These are phyloP conservation scores for Kuraishia ogatae DNA, from an alignment of 805 yeast species.

Conservation along the genomic window DNA sequence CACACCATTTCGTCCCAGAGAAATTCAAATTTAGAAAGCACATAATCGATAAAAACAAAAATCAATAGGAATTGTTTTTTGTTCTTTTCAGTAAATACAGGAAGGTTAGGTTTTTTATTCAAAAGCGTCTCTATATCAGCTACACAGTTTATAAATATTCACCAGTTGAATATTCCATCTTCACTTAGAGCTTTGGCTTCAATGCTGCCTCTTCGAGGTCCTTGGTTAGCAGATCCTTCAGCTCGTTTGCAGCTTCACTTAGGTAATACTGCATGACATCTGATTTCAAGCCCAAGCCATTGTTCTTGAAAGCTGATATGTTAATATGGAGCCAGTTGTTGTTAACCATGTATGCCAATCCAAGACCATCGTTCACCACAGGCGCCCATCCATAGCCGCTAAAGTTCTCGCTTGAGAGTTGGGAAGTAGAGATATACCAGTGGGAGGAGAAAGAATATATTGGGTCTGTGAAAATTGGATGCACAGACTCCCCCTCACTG, in stretches of 20 bases:
- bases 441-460: conserved; percentile 65
- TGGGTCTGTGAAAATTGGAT: conserved; percentile 68
- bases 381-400: conserved; percentile 96
- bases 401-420: conserved; percentile 74
- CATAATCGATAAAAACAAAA: too few species aligned
- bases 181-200: conserved; percentile 18
- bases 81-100: too few species aligned
- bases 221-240: conserved; percentile 50
- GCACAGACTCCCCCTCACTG: conserved; percentile 47
- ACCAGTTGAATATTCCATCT: too few species aligned
- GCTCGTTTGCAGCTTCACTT: conserved; percentile 72
- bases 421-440: conserved; percentile 88
- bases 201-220: conserved; percentile 9
- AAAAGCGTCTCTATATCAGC: too few species aligned
- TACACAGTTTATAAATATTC: too few species aligned
- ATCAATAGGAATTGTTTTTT: too few species aligned
- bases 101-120: too few species aligned
- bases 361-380: conserved; percentile 89
- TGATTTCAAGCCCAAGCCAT: conserved; percentile 46
- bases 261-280: conserved; percentile 58
- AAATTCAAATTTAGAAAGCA: too few species aligned
- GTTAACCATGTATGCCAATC: conserved; percentile 89
- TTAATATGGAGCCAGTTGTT: conserved; percentile 80
- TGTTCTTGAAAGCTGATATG: conserved; percentile 63
- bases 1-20: too few species aligned